A percentile compares a stretch with the other conserved stretches of the same genome.
These are phyloP conservation scores for Ogataea saltuana DNA, from an alignment of 805 yeast genomes.

Conservation along the genomic window DNA sequence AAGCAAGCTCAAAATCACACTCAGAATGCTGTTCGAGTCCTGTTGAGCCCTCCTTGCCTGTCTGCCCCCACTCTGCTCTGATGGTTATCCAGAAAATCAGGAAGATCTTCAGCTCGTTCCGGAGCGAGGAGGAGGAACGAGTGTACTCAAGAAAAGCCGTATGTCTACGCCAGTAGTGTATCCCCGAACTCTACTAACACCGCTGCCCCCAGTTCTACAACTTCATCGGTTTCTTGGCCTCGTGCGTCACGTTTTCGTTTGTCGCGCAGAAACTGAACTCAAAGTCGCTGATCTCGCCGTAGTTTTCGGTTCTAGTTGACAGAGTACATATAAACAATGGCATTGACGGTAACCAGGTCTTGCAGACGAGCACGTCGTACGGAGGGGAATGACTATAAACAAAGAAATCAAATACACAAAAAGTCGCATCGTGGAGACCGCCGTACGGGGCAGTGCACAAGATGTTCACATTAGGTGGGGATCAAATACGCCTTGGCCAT, in stretches of 20 bases:
- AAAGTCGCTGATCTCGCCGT: constrained; percentile 15
- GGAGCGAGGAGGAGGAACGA: constrained; percentile 86
- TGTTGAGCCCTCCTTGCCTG: no score
- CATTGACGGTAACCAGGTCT: constrained; percentile 2
- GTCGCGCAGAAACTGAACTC: constrained; percentile 58
- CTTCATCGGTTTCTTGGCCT: constrained; percentile 74
- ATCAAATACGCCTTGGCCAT: constrained; percentile 82
- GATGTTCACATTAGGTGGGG: constrained; percentile 5
- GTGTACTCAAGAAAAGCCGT: constrained; percentile 71
- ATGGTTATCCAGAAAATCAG: constrained; percentile 76
- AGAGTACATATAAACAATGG: constrained; percentile 4
- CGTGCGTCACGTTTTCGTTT: constrained; percentile 78
- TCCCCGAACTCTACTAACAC: neutral
- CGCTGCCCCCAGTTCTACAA: constrained; percentile 58
- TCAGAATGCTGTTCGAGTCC: no score
- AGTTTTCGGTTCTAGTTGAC: no score
- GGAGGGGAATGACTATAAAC: constrained; percentile 6
- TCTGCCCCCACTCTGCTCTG: neutral
- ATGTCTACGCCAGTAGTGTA: constrained; percentile 23
- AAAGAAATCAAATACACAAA: constrained; percentile 3
- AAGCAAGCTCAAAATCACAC: neutral
- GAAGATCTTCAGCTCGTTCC: constrained; percentile 74
- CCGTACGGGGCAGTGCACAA: no score
- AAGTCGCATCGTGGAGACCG: no score
- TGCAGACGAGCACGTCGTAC: no score